Percentiles rank a stretch among this genome's conserved stretches.
phyloP scores from a whole-genome alignment of 2,329 filamentous ascomycete species.

The Hypoxylon sp. region DNA sequence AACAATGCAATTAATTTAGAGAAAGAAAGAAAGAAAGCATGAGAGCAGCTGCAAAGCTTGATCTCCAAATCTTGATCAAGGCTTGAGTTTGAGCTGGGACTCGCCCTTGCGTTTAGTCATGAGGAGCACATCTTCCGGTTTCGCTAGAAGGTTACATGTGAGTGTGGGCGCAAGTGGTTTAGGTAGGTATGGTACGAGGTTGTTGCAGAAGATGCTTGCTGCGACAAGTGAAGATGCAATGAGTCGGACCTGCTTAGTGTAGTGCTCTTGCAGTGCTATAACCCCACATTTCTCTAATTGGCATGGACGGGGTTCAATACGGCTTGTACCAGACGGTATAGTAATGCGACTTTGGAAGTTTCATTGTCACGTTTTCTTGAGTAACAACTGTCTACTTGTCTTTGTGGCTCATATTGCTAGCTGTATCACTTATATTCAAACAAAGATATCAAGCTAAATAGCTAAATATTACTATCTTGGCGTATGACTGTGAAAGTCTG shows the following conservation, averaged over 20 bases:
- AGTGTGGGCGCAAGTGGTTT: not conserved
- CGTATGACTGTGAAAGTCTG: conserved; percentile 1
- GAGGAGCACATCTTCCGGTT: conserved; percentile 39
- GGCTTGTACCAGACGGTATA: not conserved
- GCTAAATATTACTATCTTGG: not conserved
- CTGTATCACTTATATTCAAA: not conserved
- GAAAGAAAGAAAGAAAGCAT: conserved; percentile 1
- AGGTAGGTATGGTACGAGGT: conserved; percentile 7
- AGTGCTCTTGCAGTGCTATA: conserved; percentile 7
- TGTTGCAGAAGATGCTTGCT: conserved; percentile 21
- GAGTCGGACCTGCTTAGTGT: conserved; percentile 31
- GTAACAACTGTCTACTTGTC: not conserved
- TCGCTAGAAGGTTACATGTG: conserved; percentile 24
- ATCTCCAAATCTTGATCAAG: conserved; percentile 5
- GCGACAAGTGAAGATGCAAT: conserved; percentile 29
- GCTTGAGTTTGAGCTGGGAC: conserved; percentile 20
- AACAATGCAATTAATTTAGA: conserved; percentile 23
- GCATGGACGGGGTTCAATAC: conserved; percentile 6
- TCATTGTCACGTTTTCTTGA: not conserved
- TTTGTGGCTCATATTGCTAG: not conserved
- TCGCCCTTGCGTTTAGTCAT: conserved; percentile 29
- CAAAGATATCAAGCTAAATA: not conserved
- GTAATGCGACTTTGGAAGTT: not conserved
- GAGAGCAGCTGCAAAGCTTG: not conserved
- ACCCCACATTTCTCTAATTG: conserved; percentile 41